These are phyloP conservation scores for Apophysomyces trapeziformis DNA, from an alignment of 371 early-diverging fungal genomes.

Conservation along the genomic window DNA sequence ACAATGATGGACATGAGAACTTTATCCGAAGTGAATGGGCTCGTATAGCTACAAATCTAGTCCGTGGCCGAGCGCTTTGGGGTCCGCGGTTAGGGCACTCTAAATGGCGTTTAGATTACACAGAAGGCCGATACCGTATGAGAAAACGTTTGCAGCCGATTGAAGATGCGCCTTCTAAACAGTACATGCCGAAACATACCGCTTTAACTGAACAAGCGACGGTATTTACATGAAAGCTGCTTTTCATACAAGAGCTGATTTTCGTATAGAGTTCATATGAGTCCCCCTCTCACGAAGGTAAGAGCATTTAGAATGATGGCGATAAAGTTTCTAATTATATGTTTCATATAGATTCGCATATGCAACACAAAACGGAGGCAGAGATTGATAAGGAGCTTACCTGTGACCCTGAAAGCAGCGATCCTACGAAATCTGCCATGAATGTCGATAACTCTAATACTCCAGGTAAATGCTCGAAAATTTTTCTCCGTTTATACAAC, in stretches of 20 bases:
- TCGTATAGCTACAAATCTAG: constrained; percentile 52
- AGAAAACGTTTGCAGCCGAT: constrained; percentile 55
- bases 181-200: constrained; percentile 58
- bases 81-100: constrained; percentile 42
- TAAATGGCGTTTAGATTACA: constrained; percentile 77
- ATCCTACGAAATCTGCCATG: not conserved
- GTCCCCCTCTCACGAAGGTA: constrained; percentile 5
- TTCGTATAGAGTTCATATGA: not conserved
- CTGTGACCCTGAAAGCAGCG: constrained; percentile 5
- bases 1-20: constrained; percentile 63
- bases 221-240: not conserved
- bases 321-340: too few relatives aligned
- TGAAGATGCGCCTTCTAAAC: constrained; percentile 26
- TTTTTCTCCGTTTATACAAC: not conserved
- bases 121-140: constrained; percentile 70
- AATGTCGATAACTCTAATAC: not conserved
- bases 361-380: constrained; percentile 3
- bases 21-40: constrained; percentile 74
- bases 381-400: constrained; percentile 23
- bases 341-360: not conserved
- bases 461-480: not conserved
- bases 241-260: not conserved
- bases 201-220: not conserved
- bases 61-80: constrained; percentile 72
- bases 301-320: not conserved